Evolutionary conservation across 2,329 filamentous ascomycete species (phyloP), one percentile per base, ranked within the genome.

Genomic region (Trichocomaceae sp.): DNA sequence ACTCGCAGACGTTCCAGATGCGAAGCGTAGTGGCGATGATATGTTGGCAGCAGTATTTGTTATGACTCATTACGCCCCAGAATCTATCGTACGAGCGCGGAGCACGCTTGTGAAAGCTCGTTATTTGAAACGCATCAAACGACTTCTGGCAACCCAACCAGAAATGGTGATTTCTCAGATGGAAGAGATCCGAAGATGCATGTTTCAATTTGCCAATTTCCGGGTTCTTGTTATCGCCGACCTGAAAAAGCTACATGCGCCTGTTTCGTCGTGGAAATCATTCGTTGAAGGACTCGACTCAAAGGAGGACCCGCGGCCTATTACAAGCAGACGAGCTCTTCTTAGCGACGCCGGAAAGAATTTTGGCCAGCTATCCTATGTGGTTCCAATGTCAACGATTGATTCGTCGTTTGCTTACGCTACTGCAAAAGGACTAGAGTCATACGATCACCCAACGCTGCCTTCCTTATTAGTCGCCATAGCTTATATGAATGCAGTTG

Each of bases 391-490:
- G 84, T 83, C 89, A 0, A 87, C 90, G 0, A 86, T 96, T 50
- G 93, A 99, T 73, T 95, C 88, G 44, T 96, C 91, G 1, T 97
- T 90, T 73, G 86, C 86, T 22, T 82, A 91, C 57, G 84, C 88
- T 63, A 87, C 87, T 10, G 79, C 86, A 2, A 81, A 81, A 42
- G 92, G 92, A 5, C 82, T 92, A 15, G 80, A 82, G 22, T 88
- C 86, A 0, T 91, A 87, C 66, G 78, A 81, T 3, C 86, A 96
- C 64, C 85, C 90, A 0, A 80, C 83, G 15, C 78, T 97, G 1
- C 90, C 93, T 0, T 85, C 91, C 2, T 79, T 96, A 50, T 83
- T 95, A 69, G 91, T 99, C 7, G 90, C 92, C 0, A 83, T 90
- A 49, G 85, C 90, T 19, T 97, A 96, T 67, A 85, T 99, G 58